Base-by-base conservation (phyloP, 2,329 filamentous ascomycete species). In the Clonostachys sp. region DNA sequence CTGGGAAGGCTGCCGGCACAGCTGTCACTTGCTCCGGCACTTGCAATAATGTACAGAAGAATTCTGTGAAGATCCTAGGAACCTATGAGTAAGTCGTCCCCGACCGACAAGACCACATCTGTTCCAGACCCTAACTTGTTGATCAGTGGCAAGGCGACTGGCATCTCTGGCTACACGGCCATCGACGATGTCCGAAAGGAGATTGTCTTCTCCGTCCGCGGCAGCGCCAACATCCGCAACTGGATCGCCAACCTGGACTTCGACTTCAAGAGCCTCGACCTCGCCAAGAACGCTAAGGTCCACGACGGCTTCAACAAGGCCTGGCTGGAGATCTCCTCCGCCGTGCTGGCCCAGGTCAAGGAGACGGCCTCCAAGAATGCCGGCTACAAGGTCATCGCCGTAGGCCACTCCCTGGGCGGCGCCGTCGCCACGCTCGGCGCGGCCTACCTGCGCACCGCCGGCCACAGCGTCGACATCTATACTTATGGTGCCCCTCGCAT, bases 401-500 rank as follows among this genome's bases (percentile, higher is more conserved):
- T 83, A 0, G 86, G 86, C 35, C 85, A 89, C 68, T 86, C 81
- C 10, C 78, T 89, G 5, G 86, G 86, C 43, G 86, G 72, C 24
- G 83, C 83, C 7, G 68, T 89, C 3, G 81, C 77, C 38, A 80
- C 77, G 7, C 61, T 89, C 5, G 84, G 73, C 0, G 79, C 74
- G 0, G 79, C 74, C 1, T 72, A 79, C 53, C 65, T 87, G 17
- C 75, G 83, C 42, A 61, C 61, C 6, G 57, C 60, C 10, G 80
- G 76, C 40, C 64, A 66, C 49, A 53, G 64, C 2, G 50, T 60
- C 14, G 81, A 84, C 54, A 56, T 87, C 41, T 87, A 83, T 71
- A 84, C 79, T 2, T 89, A 78, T 65, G 86, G 86, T 51, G 73
- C 79, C 16, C 86, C 86, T 2, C 83, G 84, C 42, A 73, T 84